A percentile compares a stretch with the other conserved stretches of the same genome.
phyloP scores from a whole-genome alignment of 2,329 filamentous ascomycete genomes.

The Ilyonectria sp. region DNA sequence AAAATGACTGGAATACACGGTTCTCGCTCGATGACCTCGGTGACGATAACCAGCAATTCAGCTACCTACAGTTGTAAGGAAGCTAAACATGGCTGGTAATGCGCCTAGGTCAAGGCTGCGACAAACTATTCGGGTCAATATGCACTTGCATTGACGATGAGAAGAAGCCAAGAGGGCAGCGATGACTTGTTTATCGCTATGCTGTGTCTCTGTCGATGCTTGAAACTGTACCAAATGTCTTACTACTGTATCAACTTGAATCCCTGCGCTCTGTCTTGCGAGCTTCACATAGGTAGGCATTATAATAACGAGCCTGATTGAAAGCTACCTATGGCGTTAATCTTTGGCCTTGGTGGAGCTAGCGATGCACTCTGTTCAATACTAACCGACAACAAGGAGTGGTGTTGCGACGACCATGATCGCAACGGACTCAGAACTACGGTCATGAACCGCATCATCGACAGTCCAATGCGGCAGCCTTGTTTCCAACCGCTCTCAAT shows the following conservation, averaged over 20 bases:
- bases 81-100: not conserved
- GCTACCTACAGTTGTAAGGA: constrained; percentile 1
- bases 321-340: not conserved
- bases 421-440: not conserved
- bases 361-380: not conserved
- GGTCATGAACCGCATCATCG: not conserved
- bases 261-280: not conserved
- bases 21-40: not conserved
- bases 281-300: not conserved
- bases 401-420: not conserved
- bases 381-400: not conserved
- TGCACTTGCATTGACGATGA: not conserved
- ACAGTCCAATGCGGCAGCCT: not conserved
- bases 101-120: not conserved
- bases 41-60: constrained; percentile 9
- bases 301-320: not conserved
- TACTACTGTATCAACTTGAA: no score
- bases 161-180: not conserved
- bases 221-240: no score
- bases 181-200: not conserved
- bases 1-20: constrained; percentile 9
- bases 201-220: not conserved
- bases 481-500: not conserved
- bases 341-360: not conserved
- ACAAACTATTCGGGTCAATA: not conserved